Evolutionary conservation across 1,139 yeast genomes (phyloP), one percentile per base, ranked within the genome.

Genomic region (Hemisphaericaspora lyxosophila): DNA sequence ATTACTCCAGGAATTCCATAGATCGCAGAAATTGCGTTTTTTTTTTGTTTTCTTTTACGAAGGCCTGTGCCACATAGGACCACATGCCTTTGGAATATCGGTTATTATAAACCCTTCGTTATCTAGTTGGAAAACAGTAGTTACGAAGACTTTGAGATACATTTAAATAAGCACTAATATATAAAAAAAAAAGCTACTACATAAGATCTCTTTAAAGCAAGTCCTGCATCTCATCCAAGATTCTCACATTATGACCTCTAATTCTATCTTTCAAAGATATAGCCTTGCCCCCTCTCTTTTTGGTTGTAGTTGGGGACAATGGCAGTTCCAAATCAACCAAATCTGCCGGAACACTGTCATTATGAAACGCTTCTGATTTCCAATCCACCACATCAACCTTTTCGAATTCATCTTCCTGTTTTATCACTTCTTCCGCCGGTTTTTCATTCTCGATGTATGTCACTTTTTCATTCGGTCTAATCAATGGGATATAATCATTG

Each of bases 381-480:
- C 16, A 18, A 24, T 17, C 15, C 9, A 6, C 29, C 9, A 5
- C 23, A 16, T 24, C 34, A 13, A 19, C 23, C 16, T 31, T 23
- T 26, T 34, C 27, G 26, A 13, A 29, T n/a, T 37, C 28, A 7
- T 22, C 32, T 29, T 34, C 26, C 23, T 13, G 7, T n/a, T n/a
- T n/a, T n/a, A n/a, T n/a, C n/a, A n/a, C n/a, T n/a, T n/a, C n/a
- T n/a, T n/a, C n/a, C n/a, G n/a, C 38, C 9, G 26, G 36, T 19
- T 15, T 8, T 20, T 30, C 26, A 12, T 31, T 35, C 28, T 35
- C 46, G 24, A 46, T 30, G 39, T 54, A 53, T 32, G 49, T 53
- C 7, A 54, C 51, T 4, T 49, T 38, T 13, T 35, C 37, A 36
- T 45, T 46, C 9, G 54, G 57, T 34, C 40, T 51, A 13, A 55